Percentiles rank a stretch among this genome's conserved stretches.
Evolutionary conservation across 2,329 filamentous ascomycete species (phyloP).

Genomic region (Nothophaeocryptopus gaeumannii): DNA sequence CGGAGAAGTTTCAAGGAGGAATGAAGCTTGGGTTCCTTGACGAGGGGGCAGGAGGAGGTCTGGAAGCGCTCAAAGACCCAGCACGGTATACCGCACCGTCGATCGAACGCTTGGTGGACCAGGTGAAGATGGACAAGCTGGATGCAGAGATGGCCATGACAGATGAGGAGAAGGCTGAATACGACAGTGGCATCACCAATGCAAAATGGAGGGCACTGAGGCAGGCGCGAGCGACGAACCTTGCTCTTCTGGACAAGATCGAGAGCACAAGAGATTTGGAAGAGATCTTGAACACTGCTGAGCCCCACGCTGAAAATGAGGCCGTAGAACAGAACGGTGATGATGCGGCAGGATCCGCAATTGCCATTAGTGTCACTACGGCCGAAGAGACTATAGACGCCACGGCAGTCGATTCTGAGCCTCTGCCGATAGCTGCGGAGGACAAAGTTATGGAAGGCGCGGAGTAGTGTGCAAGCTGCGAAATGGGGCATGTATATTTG

Average conservation of each 20-base stretch:
- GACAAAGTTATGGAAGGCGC: conserved; percentile 12
- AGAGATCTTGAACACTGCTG: conserved; percentile 26
- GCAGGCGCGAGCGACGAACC: conserved; percentile 69
- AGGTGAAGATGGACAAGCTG: conserved; percentile 76
- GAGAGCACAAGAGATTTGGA: conserved; percentile 73
- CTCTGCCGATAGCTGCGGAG: conserved; percentile 1
- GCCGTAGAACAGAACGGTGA: conserved; percentile 17
- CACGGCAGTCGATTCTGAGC: conserved; percentile 7
- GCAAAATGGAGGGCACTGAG: conserved; percentile 88
- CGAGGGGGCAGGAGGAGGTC: conserved; percentile 60
- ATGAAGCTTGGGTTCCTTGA: conserved; percentile 76
- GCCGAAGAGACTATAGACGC: background rate
- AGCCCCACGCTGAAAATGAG: conserved; percentile 9
- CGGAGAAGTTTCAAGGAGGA: conserved; percentile 66
- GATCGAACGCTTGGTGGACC: conserved; percentile 66
- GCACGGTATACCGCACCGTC: conserved; percentile 66
- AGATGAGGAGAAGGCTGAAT: conserved; percentile 58
- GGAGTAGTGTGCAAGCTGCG: conserved; percentile 5
- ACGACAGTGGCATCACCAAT: conserved; percentile 73
- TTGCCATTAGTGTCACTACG: too few species aligned
- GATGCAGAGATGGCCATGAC: conserved; percentile 78
- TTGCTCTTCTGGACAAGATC: conserved; percentile 80
- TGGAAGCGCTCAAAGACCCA: conserved; percentile 67
- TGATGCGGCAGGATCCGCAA: conserved; percentile 8
- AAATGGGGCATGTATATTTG: conserved; percentile 4